Conservation (phyloP, 2,329 filamentous ascomycete species). For the Chaetothyriales sp. region DNA sequence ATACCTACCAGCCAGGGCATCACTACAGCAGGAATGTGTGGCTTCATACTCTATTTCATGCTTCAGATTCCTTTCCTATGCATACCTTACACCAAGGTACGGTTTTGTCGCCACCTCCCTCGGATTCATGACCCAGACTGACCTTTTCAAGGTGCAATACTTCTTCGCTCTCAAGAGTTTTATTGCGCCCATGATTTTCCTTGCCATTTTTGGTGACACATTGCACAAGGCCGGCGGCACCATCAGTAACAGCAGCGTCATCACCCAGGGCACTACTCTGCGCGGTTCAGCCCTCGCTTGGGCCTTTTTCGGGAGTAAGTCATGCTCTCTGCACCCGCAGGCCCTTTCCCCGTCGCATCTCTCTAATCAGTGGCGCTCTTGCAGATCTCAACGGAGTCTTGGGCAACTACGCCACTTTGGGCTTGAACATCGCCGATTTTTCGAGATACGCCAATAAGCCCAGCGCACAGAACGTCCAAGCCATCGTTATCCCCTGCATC, state of each 20-base stretch:
- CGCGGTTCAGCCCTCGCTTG: conserved; percentile 10
- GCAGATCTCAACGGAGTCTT: conserved; percentile 15
- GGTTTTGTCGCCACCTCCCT: not conserved
- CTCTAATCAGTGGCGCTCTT: conserved; percentile 4
- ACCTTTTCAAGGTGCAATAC: conserved; percentile 9
- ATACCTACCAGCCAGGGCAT: conserved; percentile 32
- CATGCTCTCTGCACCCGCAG: not conserved
- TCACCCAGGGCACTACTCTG: conserved; percentile 9
- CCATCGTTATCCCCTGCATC: conserved; percentile 13
- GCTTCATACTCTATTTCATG: conserved; percentile 32
- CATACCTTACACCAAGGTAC: conserved; percentile 19
- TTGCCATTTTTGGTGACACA: conserved; percentile 11
- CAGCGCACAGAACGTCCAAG: conserved; percentile 15
- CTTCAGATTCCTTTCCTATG: conserved; percentile 33
- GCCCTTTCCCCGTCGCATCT: not conserved
- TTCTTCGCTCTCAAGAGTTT: conserved; percentile 14
- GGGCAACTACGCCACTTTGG: conserved; percentile 15
- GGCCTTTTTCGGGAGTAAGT: conserved; percentile 14
- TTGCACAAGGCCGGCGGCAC: conserved; percentile 13
- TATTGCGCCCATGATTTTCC: conserved; percentile 15
- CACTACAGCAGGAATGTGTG: conserved; percentile 33
- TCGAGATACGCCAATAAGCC: conserved; percentile 16
- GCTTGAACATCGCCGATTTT: conserved; percentile 16
- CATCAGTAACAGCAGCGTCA: conserved; percentile 12
- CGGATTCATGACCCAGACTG: not conserved